Percentiles rank a stretch among this genome's conserved stretches.
Evolutionary conservation across 2,329 filamentous ascomycete genomes (phyloP).

Genomic region (Orbilia javanica): DNA sequence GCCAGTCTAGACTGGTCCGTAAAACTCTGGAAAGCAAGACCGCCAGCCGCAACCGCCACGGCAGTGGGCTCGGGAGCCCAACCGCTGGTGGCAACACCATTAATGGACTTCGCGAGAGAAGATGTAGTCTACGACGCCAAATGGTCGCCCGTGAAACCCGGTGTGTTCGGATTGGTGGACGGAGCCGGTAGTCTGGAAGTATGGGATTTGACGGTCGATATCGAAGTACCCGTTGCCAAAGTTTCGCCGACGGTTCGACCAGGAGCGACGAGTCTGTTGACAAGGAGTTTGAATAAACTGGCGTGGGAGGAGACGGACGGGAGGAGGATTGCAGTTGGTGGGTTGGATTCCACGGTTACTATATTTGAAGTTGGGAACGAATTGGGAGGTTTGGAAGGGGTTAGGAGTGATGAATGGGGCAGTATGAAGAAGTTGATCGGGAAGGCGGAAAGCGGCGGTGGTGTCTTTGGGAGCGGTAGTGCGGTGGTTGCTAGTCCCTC

Average conservation of each 20-base stretch:
- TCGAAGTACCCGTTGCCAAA: constrained; percentile 88
- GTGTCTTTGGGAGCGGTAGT: constrained; percentile 3
- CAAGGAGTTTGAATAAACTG: constrained; percentile 90
- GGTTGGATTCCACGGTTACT: constrained; percentile 88
- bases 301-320: constrained; percentile 94
- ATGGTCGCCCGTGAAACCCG: constrained; percentile 94
- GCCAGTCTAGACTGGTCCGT: constrained; percentile 96
- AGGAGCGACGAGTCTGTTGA: constrained; percentile 77
- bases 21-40: constrained; percentile 93
- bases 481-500: constrained; percentile 3
- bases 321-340: constrained; percentile 86
- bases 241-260: constrained; percentile 76
- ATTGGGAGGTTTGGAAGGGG: constrained; percentile 84
- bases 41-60: constrained; percentile 79
- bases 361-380: constrained; percentile 91
- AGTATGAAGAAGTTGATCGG: constrained; percentile 88
- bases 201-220: constrained; percentile 93
- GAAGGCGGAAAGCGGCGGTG: constrained; percentile 73
- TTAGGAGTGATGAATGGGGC: constrained; percentile 90
- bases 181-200: constrained; percentile 91
- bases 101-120: constrained; percentile 91
- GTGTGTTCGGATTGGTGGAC: constrained; percentile 94
- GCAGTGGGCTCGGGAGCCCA: constrained; percentile 66
- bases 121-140: constrained; percentile 96
- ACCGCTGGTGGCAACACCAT: constrained; percentile 72